phyloP scores from a whole-genome alignment of 306 rosid genomes.

The Ochetophila trinervis region DNA sequence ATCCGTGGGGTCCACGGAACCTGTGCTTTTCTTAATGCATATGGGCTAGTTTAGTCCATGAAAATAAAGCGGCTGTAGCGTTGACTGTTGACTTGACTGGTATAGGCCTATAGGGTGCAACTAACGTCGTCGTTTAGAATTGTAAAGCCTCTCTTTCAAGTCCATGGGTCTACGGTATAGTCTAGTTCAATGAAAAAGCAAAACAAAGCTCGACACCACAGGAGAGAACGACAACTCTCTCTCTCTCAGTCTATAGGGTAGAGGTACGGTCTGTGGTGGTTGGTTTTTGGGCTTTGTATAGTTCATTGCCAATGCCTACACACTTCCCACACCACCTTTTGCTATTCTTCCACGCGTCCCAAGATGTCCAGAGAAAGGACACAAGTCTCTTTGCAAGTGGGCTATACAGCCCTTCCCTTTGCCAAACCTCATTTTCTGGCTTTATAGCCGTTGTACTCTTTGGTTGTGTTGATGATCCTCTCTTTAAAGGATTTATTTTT shows the following conservation, averaged over 20 bases:
- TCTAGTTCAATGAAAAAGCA: background rate
- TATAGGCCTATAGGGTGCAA: too few species aligned
- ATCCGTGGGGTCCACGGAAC: background rate
- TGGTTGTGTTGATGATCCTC: too few species aligned
- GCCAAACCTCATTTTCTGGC: too few species aligned
- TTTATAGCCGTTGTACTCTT: too few species aligned
- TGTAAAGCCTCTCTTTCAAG: too few species aligned
- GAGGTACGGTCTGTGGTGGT: slow-evolving; percentile 6
- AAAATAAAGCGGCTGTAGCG: background rate
- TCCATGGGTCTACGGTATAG: background rate
- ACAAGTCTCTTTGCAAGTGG: background rate
- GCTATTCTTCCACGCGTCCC: slow-evolving; percentile 17
- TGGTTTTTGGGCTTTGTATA: slow-evolving; percentile 9
- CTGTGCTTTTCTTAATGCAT: background rate
- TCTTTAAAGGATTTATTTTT: too few species aligned
- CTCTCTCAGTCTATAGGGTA: background rate
- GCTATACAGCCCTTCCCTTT: background rate
- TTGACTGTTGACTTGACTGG: background rate
- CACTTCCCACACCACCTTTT: slow-evolving; percentile 7
- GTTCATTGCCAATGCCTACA: background rate
- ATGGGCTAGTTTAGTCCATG: background rate
- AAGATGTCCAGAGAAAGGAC: background rate
- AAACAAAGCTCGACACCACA: slow-evolving; percentile 2
- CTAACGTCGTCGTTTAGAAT: too few species aligned
- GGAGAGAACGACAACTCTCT: slow-evolving; percentile 1